Conservation (phyloP, 352 stramenopile genomes). For the Plasmopara muralis region DNA sequence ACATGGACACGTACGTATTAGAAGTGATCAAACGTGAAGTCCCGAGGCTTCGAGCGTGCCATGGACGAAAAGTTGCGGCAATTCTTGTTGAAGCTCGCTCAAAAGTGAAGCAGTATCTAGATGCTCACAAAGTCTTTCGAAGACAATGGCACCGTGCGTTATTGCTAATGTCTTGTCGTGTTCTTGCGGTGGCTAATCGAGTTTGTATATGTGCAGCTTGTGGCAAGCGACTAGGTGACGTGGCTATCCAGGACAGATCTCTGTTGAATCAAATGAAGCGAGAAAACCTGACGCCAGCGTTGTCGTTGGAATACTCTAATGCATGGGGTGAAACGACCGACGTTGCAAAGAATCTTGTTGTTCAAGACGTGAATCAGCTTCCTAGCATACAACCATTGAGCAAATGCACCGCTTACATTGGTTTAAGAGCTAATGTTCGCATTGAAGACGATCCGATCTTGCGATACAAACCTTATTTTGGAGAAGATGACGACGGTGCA, state of each 20-base stretch:
- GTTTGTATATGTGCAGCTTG: constrained; percentile 8
- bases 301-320: constrained; percentile 32
- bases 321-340: constrained; percentile 20
- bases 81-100: constrained; percentile 38
- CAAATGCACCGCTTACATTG: constrained; percentile 57
- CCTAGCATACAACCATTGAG: constrained; percentile 45
- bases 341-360: constrained; percentile 14
- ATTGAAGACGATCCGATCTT: constrained; percentile 87
- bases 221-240: constrained; percentile 14
- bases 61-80: constrained; percentile 38
- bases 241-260: constrained; percentile 23
- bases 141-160: constrained; percentile 10
- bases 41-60: constrained; percentile 42
- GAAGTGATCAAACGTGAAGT: constrained; percentile 37
- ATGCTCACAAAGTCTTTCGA: constrained; percentile 14
- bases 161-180: background rate
- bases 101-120: constrained; percentile 27
- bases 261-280: constrained; percentile 41
- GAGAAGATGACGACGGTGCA: constrained; percentile 82
- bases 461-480: constrained; percentile 88
- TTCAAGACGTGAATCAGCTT: constrained; percentile 29
- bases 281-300: constrained; percentile 19
- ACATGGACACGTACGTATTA: constrained; percentile 40
- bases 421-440: constrained; percentile 61
- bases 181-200: background rate